Evolutionary conservation across 306 rosid genomes (phyloP), one percentile per base, ranked within the genome.

Genomic region (Trifolium pratense): DNA sequence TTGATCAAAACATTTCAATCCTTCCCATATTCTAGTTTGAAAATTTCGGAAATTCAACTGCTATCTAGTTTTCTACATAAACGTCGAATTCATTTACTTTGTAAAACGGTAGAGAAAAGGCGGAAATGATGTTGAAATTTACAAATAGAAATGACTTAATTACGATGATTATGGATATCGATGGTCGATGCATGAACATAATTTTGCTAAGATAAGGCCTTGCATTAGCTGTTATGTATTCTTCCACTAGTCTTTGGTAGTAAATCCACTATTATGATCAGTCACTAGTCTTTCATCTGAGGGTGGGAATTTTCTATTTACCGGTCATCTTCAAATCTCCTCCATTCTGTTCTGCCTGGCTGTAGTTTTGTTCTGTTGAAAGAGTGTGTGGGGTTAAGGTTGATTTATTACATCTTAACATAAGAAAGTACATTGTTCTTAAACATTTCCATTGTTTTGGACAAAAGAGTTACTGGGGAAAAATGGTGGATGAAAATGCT

Each of bases 1-100:
- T 72, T 46, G 43, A 42, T 16, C 46, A 46, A 39, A 69, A 13
- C 45, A 61, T 25, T 71, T 79, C 23, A 48, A 60, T 70, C 7
- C 6, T 37, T 70, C 37, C 52, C 23, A 43, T 10, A 25, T 13
- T 45, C 20, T 7, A 37, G 55, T 73, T 34, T 37, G 39, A 45
- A 12, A 23, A 3, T 12, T 42, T 53, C 37, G 14, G 58, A 53
- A 61, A 62, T 56, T 36, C 46, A 48, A 43, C 26, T 59, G 5
- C 29, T 46, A 29, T 31, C 25, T 23, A 66, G 8, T 23, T 66
- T 49, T 69, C 26, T 46, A n/a, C 36, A 7, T 13, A 23, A 13
- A 14, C 2, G 49, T n/a, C 13, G 43, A 68, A 61, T 39, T 3
- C 37, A 0, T 39, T 55, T 64, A 55, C 55, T 17, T 18, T 72